Percentiles rank a stretch among this genome's conserved stretches.
phyloP scores from a whole-genome alignment of 2,329 filamentous ascomycete genomes.

The Albophoma yamanashiensis region DNA sequence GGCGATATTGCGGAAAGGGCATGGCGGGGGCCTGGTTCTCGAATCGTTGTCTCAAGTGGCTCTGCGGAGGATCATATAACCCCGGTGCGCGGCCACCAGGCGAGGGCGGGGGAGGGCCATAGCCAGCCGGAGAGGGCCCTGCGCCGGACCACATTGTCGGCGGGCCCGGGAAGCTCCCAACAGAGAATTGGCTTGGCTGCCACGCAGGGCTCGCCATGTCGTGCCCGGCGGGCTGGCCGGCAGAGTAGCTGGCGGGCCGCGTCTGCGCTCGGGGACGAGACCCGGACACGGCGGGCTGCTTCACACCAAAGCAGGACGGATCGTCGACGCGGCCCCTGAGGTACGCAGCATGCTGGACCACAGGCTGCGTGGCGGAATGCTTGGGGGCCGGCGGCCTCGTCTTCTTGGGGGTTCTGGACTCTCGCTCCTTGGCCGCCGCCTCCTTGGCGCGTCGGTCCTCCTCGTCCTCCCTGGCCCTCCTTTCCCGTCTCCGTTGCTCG shows the following conservation, averaged over 20 bases:
- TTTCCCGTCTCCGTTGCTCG: constrained; percentile 17
- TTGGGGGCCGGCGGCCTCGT: constrained; percentile 17
- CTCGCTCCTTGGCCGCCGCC: constrained; percentile 8
- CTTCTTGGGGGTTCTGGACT: constrained; percentile 16
- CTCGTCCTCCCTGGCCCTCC: constrained; percentile 13
- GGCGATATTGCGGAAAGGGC: constrained; percentile 26
- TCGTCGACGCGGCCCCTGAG: constrained; percentile 22
- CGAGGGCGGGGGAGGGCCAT: constrained; percentile 16
- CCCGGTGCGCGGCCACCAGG: constrained; percentile 14
- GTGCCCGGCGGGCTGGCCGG: constrained; percentile 16
- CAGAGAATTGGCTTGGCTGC: constrained; percentile 13
- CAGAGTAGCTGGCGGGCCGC: constrained; percentile 25
- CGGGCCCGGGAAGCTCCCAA: constrained; percentile 22
- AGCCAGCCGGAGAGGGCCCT: constrained; percentile 13
- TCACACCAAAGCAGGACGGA: constrained; percentile 23
- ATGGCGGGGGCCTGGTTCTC: constrained; percentile 27
- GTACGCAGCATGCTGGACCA: constrained; percentile 18
- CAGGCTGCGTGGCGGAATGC: constrained; percentile 21
- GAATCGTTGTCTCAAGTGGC: constrained; percentile 22
- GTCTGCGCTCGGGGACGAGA: constrained; percentile 21
- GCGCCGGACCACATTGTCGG: constrained; percentile 13
- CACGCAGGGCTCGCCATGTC: constrained; percentile 15
- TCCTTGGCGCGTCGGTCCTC: constrained; percentile 4
- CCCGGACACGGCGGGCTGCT: constrained; percentile 19
- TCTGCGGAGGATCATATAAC: constrained; percentile 20